Evolutionary conservation across 2,329 filamentous ascomycete genomes (phyloP), one percentile per base, ranked within the genome.

Genomic region (Lachnellula hyalina): DNA sequence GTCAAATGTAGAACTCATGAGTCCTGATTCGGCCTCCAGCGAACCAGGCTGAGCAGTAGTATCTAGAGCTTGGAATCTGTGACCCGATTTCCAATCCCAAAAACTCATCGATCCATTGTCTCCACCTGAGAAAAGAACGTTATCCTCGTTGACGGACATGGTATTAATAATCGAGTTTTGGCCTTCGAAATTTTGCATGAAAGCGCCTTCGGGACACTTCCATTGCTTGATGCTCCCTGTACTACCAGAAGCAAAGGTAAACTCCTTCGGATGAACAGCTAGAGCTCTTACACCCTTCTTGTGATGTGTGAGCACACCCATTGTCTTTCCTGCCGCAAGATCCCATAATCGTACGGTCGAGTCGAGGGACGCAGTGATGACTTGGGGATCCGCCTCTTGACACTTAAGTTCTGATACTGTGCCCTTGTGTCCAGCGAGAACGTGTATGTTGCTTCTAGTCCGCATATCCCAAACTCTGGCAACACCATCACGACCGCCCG

Each of bases 131-230:
- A 99, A 96, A 56, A 99, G 74, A 15, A 97, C 90, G 65, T 96
- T 94, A 70, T 96, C 90, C 66, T 95, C 89, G 71, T 99, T 99
- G 34, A 94, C 91, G 44, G 90, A 82, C 46, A 99, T 75, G 0
- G 91, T 91, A 73, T 99, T 99, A 75, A 99, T 93, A 70, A 99
- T 95, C 57, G 90, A 84, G 67, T 96, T 96, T 68, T 97, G 93
- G 4, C 93, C 93, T 44, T 96, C 90, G 67, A 97, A 97, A 70
- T 97, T 97, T 72, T 96, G 92, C 94, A 99, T 99, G 70, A 99
- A 97, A 15, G 90, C 90, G 38, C 93, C 95, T 70, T 96, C 91
- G 1, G 95, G 95, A 63, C 92, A 97, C 72, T 97, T 96, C 93
- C 94, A 99, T 74, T 99, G 94, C 77, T 99, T 99, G 74, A 99